These are phyloP conservation scores for Lodderomyces parapsilosis DNA, from an alignment of 1,139 yeast genomes.

Conservation along the genomic window DNA sequence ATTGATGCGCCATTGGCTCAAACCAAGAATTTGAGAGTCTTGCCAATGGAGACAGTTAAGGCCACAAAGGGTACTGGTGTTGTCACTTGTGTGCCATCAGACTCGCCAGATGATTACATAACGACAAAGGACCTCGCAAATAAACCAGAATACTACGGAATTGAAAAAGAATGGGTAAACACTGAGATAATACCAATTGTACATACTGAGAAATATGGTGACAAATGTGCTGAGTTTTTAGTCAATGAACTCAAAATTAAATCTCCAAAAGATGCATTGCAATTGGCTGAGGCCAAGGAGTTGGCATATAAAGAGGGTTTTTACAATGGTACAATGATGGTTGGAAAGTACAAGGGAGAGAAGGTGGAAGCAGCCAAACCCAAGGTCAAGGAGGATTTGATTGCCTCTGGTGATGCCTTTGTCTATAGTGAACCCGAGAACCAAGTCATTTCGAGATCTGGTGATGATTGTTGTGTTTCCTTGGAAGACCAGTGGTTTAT, in stretches of 20 bases:
- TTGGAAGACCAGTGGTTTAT: constrained; percentile 98
- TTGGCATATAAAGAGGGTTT: constrained; percentile 94
- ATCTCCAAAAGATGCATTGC: constrained; percentile 89
- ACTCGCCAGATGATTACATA: constrained; percentile 95
- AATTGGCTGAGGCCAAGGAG: constrained; percentile 90
- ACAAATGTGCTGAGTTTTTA: constrained; percentile 79
- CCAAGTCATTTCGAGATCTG: constrained; percentile 86
- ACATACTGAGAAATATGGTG: constrained; percentile 83
- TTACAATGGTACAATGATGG: constrained; percentile 80
- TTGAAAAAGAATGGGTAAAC: constrained; percentile 84
- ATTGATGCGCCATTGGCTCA: constrained; percentile 89
- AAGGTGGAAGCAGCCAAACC: constrained; percentile 91
- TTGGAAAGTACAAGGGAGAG: constrained; percentile 84
- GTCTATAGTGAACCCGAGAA: constrained; percentile 94
- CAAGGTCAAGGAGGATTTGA: constrained; percentile 78
- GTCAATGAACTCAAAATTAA: constrained; percentile 87
- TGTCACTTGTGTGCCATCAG: constrained; percentile 97
- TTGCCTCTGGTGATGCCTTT: constrained; percentile 78
- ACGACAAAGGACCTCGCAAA: constrained; percentile 80
- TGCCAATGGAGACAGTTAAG: constrained; percentile 97
- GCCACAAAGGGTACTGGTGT: constrained; percentile 98
- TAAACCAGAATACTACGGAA: constrained; percentile 89
- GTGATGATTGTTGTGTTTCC: constrained; percentile 95
- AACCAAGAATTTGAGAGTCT: constrained; percentile 69
- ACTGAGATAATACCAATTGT: constrained; percentile 73